A percentile compares a stretch with the other conserved stretches of the same genome.
These are phyloP conservation scores for Daphne laureola DNA, from an alignment of 441 rosid species.

Conservation along the genomic window DNA sequence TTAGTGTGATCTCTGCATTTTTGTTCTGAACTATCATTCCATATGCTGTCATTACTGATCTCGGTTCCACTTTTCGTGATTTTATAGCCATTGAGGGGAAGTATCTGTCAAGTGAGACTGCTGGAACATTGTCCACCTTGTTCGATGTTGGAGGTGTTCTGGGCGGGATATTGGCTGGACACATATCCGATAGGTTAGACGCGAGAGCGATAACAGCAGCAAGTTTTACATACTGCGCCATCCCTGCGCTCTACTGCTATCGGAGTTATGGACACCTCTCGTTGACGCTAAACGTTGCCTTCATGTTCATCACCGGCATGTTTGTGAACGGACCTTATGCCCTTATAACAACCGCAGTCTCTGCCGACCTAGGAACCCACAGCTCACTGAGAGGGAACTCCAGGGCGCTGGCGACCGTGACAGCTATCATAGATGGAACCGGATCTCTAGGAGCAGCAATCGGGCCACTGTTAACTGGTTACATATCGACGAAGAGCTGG, in stretches of 20 bases:
- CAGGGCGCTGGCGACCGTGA: slow-evolving; percentile 84
- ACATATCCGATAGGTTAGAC: slow-evolving; percentile 66
- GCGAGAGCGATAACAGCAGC: slow-evolving; percentile 94
- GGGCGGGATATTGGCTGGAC: slow-evolving; percentile 92
- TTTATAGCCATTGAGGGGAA: slow-evolving; percentile 80
- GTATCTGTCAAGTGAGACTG: slow-evolving; percentile 61
- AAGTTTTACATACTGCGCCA: slow-evolving; percentile 82
- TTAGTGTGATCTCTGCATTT: no score
- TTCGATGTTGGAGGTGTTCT: slow-evolving; percentile 92
- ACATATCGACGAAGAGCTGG: slow-evolving; percentile 81
- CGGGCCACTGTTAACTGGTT: slow-evolving; percentile 85
- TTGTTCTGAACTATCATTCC: no score
- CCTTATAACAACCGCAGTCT: slow-evolving; percentile 90
- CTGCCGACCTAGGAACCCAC: slow-evolving; percentile 91
- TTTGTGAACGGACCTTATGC: slow-evolving; percentile 95
- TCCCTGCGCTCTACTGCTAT: slow-evolving; percentile 81
- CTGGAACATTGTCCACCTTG: slow-evolving; percentile 82
- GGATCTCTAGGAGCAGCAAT: slow-evolving; percentile 97
- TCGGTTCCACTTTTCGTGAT: slow-evolving; percentile 10
- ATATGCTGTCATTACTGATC: not conserved
- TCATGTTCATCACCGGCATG: slow-evolving; percentile 81
- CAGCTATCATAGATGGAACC: slow-evolving; percentile 94
- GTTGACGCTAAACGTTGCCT: slow-evolving; percentile 41
- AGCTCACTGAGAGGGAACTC: slow-evolving; percentile 81
- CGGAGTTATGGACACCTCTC: slow-evolving; percentile 77